Base-by-base conservation (phyloP, 129 eudicot genomes). In the Escallonia herrerae region DNA sequence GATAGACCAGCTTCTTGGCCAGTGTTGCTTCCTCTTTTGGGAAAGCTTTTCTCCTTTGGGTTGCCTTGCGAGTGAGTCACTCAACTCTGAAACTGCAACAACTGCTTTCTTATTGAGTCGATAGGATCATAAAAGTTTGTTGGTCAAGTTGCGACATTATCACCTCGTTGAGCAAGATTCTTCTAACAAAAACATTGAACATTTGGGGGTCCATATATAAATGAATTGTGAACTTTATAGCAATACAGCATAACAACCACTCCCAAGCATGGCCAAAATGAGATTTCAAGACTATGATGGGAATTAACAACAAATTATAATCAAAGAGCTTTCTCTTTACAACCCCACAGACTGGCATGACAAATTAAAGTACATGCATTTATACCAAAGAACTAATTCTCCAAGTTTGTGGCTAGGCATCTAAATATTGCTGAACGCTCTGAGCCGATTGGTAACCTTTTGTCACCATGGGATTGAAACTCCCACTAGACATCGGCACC, bases 401-500 rank as follows among this genome's bases (percentile, higher is more conserved):
- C 61, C 41, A 2, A 8, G 41, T 7, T 4, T 37, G n/a, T 14
- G 7, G 55, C 15, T 47, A 72, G 14, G 49, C 70, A 55, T 64
- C 71, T 44, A 61, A 54, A 56, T 43, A 72, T 5, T 72, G 71
- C 8, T 72, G 71, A 48, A 72, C 40, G 55, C 44, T 64, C 46
- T 53, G 76, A 38, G 47, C 46, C 41, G 61, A 12, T 13, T 13
- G 4, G 5, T 33, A 57, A 39, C 67, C 51, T 39, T 55, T 69
- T 12, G 49, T 43, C 10, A 37, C 49, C 65, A 41, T 60, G 13
- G 48, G 22, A 6, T 13, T n/a, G 42, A 5, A 69, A 57, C 56
- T 72, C 66, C 78, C 78, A 58, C 75, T 78, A 37, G 67, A 58
- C 83, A 74, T 74, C 3, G 79, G 69, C 61, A 80, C 85, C 47